Conservation (phyloP, 305 asterid species). For the Salvia sclarea region DNA sequence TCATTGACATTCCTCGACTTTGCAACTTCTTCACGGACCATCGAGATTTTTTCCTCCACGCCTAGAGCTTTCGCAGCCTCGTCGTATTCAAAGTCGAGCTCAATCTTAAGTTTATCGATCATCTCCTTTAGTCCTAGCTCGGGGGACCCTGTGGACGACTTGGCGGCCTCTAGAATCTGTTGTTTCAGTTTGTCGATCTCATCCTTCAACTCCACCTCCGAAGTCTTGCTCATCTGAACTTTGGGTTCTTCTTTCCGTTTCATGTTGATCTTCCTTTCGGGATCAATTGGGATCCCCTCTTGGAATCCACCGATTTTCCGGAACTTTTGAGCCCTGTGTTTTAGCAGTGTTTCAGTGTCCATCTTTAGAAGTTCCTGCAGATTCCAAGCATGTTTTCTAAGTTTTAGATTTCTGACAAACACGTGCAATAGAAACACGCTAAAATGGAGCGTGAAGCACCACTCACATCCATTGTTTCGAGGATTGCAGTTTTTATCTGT, state of each 20-base stretch:
- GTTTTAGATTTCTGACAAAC: conserved; percentile 26
- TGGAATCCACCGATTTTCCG: conserved; percentile 72
- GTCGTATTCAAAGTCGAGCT: conserved; percentile 57
- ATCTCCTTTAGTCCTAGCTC: conserved; percentile 46
- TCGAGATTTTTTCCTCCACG: conserved; percentile 52
- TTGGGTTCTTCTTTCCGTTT: conserved; percentile 62
- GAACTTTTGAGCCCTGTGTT: conserved; percentile 73
- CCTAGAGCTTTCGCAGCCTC: conserved; percentile 76
- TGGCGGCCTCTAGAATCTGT: conserved; percentile 51
- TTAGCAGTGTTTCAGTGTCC: conserved; percentile 66
- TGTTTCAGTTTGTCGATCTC: conserved; percentile 68
- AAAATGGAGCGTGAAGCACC: conserved; percentile 20
- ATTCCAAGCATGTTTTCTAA: conserved; percentile 8
- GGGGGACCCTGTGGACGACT: conserved; percentile 41
- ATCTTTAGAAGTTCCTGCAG: conserved; percentile 73
- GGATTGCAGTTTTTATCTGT: conserved; percentile 82
- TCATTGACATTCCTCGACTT: conserved; percentile 53
- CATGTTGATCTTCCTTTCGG: conserved; percentile 63
- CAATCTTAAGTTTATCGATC: conserved; percentile 56
- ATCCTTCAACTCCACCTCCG: conserved; percentile 53
- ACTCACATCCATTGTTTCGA: conserved; percentile 91
- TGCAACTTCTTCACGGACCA: conserved; percentile 58
- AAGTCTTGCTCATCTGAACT: conserved; percentile 42
- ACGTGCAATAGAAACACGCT: background rate
- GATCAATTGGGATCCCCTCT: conserved; percentile 74